These are phyloP conservation scores for Boletus patriciae DNA, from an alignment of 768 basidiomycete genomes.

Conservation along the genomic window DNA sequence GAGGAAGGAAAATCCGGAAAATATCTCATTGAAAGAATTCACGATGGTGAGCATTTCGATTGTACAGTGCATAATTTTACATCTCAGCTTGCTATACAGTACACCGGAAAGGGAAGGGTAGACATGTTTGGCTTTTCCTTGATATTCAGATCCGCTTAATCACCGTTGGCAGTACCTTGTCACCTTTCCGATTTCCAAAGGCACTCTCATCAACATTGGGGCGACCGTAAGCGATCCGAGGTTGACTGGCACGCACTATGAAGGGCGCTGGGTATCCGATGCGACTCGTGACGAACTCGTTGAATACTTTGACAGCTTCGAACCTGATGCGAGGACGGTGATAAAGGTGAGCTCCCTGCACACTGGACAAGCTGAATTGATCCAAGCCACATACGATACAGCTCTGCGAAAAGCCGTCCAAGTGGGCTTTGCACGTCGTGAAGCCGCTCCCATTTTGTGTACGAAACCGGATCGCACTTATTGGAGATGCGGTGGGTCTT, in stretches of 20 bases:
- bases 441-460: too few species aligned
- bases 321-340: slow-evolving; percentile 35
- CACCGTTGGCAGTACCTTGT: slow-evolving; percentile 36
- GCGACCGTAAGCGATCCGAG: slow-evolving; percentile 32
- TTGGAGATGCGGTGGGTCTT: slow-evolving; percentile 35
- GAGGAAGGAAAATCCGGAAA: too few species aligned
- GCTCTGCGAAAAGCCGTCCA: slow-evolving; percentile 38
- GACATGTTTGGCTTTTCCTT: not conserved
- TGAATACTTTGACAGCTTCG: slow-evolving; percentile 34
- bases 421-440: slow-evolving; percentile 47
- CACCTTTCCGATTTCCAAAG: slow-evolving; percentile 40
- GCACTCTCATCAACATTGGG: slow-evolving; percentile 38
- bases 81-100: too few species aligned
- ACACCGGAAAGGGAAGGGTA: slow-evolving; percentile 3
- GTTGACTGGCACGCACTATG: slow-evolving; percentile 31
- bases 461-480: too few species aligned
- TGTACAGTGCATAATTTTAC: too few species aligned
- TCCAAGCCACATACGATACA: slow-evolving; percentile 5
- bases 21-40: too few species aligned
- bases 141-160: not conserved
- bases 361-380: not conserved
- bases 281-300: too few species aligned
- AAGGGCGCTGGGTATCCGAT: slow-evolving; percentile 35
- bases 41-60: slow-evolving; percentile 22
- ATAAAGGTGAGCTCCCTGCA: slow-evolving; percentile 27